Base-by-base conservation (phyloP, 495 filamentous ascomycete genomes). In the Hypoxylon crocopeplum region DNA sequence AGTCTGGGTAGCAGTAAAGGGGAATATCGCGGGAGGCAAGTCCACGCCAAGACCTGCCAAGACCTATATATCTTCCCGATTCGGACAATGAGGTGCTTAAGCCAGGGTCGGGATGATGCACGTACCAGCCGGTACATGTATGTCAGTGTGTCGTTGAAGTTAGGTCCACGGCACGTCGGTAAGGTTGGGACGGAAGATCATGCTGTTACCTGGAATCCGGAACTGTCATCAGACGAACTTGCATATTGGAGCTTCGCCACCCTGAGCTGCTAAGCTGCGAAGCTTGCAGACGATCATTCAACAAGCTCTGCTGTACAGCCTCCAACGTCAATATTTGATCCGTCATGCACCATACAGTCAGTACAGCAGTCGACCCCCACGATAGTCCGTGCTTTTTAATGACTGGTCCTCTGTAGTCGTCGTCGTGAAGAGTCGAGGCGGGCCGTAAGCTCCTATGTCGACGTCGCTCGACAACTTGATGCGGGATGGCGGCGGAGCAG, bases 191-290 rank as follows among this genome's bases (percentile, higher is more conserved):
- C 8, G 33, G 60, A 48, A 59, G 61, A 51, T 56, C 61, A 59
- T 36, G 44, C 61, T 51, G 55, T 59, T 64, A 59, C 61, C 61
- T 59, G 61, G 61, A 48, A 59, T 59, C 38, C 61, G 61, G 61
- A 64, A 64, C 50, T 64, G 55, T 58, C 55, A 59, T 56, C 55
- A 56, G 55, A 56, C 55, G 61, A 59, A 59, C 61, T 47, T 64
- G 61, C 61, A 64, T 59, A 59, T 38, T 5, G 41, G 36, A 53
- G 48, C 53, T 58, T 39, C 47, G 53, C 47, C 52, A 63, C 59
- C 45, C 17, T 29, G 22, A 53, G 11, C 19, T 39, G 2, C 13
- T 15, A 25, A n/a, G n/a, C n/a, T n/a, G n/a, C n/a, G n/a, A 8
- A 52, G 41, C 59, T 57, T 48, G 48, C 37, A 52, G 59, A 42